A percentile compares a stretch with the other conserved stretches of the same genome.
These are phyloP conservation scores for Hyaloscypha hepaticicola DNA, from an alignment of 495 filamentous ascomycete species.

Conservation along the genomic window DNA sequence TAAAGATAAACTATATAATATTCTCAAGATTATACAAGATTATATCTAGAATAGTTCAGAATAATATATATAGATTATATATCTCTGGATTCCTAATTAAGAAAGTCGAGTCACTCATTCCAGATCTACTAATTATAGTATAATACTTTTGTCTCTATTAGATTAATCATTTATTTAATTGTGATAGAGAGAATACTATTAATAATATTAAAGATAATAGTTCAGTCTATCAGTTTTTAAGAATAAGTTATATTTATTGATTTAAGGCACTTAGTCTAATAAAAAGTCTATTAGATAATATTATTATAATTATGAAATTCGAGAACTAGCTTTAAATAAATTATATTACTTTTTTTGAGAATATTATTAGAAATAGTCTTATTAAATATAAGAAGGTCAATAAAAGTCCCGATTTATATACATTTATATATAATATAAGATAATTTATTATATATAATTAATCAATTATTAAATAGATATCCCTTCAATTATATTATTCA, in stretches of 20 bases:
- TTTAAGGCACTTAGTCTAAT: not conserved
- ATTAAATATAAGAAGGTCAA: not conserved
- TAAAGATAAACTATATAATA: not conserved
- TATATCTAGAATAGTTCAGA: slow-evolving; percentile 22
- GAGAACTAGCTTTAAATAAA: not conserved
- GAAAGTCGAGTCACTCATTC: slow-evolving; percentile 12
- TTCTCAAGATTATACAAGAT: slow-evolving; percentile 15
- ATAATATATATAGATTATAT: slow-evolving; percentile 20
- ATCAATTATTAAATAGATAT: no score
- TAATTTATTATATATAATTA: not conserved
- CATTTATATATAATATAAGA: not conserved
- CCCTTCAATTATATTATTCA: not conserved
- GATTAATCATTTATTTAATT: slow-evolving; percentile 10
- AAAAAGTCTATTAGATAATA: not conserved
- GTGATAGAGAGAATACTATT: not conserved
- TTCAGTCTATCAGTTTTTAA: not conserved
- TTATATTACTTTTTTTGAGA: not conserved
- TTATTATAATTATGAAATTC: not conserved
- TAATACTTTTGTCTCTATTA: slow-evolving; percentile 7
- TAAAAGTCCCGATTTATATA: not conserved
- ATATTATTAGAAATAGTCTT: not conserved
- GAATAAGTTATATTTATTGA: not conserved
- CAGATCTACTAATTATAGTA: slow-evolving; percentile 19
- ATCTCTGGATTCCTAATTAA: slow-evolving; percentile 18
- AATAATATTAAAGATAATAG: not conserved